Evolutionary conservation across 2,329 filamentous ascomycete species (phyloP).

Genomic region (Alternaria sp.): DNA sequence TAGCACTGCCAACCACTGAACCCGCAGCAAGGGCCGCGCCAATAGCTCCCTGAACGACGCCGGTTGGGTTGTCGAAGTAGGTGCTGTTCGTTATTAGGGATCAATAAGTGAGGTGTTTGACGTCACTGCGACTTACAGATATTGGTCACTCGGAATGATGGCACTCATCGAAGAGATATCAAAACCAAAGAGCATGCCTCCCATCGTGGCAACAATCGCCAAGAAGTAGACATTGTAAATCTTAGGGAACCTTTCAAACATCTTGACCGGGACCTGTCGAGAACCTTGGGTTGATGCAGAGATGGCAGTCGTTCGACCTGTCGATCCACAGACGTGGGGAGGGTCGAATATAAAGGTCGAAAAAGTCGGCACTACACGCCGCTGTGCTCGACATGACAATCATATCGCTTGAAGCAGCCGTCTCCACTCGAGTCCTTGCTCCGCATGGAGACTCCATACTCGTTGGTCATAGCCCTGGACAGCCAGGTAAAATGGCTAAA

Average conservation of each 20-base stretch:
- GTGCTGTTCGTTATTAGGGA: constrained; percentile 22
- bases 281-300: constrained; percentile 5
- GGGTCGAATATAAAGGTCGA: constrained; percentile 16
- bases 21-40: constrained; percentile 69
- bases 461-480: neutral
- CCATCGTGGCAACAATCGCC: constrained; percentile 65
- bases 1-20: constrained; percentile 69
- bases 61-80: constrained; percentile 60
- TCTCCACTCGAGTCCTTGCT: constrained; percentile 14
- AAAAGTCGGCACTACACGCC: neutral
- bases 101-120: neutral
- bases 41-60: constrained; percentile 58
- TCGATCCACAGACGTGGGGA: constrained; percentile 1
- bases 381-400: neutral
- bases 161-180: constrained; percentile 77
- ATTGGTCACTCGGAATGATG: constrained; percentile 28
- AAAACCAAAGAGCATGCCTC: constrained; percentile 77
- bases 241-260: constrained; percentile 52
- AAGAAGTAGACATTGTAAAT: constrained; percentile 66
- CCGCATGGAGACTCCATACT: constrained; percentile 8
- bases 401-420: neutral
- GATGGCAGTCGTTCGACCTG: constrained; percentile 7
- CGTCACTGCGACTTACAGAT: constrained; percentile 22
- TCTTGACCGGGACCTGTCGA: constrained; percentile 24
- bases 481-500: constrained; percentile 13